These are phyloP conservation scores for Dendrostoma leiphaemia DNA, from an alignment of 2,329 filamentous ascomycete species.

Conservation along the genomic window DNA sequence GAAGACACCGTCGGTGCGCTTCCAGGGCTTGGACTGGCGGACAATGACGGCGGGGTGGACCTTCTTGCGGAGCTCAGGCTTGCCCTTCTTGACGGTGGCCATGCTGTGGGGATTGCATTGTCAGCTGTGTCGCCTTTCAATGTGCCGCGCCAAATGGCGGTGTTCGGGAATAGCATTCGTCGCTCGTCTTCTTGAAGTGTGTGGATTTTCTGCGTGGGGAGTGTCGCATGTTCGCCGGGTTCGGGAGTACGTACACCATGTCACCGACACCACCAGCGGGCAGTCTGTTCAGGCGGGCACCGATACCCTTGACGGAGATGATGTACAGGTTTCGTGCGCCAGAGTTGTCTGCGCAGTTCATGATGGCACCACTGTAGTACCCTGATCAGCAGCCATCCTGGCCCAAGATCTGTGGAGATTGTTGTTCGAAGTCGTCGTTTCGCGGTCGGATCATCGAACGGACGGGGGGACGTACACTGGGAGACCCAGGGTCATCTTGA, in stretches of 20 bases:
- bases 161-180: too few species aligned
- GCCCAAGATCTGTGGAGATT: background rate
- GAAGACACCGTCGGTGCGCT: constrained; percentile 96
- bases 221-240: background rate
- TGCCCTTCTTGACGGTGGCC: constrained; percentile 99
- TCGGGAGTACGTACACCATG: constrained; percentile 65
- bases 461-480: constrained; percentile 77
- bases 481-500: constrained; percentile 99
- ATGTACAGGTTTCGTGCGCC: constrained; percentile 99
- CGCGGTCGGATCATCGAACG: constrained; percentile 11
- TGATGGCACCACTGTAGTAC: constrained; percentile 80
- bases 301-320: constrained; percentile 98
- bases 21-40: constrained; percentile 99
- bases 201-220: background rate
- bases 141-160: background rate
- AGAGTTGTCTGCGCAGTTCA: constrained; percentile 99
- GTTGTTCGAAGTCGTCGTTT: constrained; percentile 11
- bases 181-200: background rate
- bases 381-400: constrained; percentile 21
- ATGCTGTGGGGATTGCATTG: constrained; percentile 47
- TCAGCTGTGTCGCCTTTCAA: constrained; percentile 1
- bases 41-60: constrained; percentile 99
- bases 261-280: constrained; percentile 97
- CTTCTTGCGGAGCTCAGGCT: constrained; percentile 99
- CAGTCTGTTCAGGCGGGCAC: constrained; percentile 95